phyloP scores from a whole-genome alignment of 805 yeast genomes.

The Sungouiella blattae region DNA sequence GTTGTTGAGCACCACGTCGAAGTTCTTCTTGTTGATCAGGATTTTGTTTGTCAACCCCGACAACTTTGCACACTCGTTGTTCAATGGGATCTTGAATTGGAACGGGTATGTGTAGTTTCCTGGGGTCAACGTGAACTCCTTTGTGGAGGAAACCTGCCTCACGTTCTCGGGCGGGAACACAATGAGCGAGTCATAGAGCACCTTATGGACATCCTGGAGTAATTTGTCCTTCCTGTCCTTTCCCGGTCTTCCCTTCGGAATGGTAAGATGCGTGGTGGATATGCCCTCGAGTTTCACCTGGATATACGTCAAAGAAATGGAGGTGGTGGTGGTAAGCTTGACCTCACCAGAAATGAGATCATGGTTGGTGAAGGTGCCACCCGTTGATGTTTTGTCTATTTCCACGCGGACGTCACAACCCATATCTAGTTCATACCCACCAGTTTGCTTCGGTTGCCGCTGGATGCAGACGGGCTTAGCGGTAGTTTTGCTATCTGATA shows the following conservation, averaged over 20 bases:
- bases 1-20: constrained; percentile 30
- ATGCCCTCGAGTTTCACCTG: constrained; percentile 54
- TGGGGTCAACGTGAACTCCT: constrained; percentile 46
- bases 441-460: too few species aligned
- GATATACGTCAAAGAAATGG: constrained; percentile 43
- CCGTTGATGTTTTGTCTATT: constrained; percentile 19
- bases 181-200: constrained; percentile 46
- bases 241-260: constrained; percentile 21
- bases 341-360: constrained; percentile 44
- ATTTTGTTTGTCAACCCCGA: constrained; percentile 32
- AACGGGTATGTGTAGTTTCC: constrained; percentile 52
- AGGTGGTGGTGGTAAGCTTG: constrained; percentile 32
- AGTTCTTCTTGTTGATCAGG: constrained; percentile 25
- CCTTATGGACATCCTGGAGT: constrained; percentile 39
- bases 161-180: constrained; percentile 54
- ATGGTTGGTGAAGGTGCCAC: constrained; percentile 46
- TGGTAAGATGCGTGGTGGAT: constrained; percentile 32
- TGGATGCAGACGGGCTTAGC: too few species aligned
- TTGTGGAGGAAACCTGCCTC: constrained; percentile 38
- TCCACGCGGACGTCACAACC: constrained; percentile 27
- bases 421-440: too few species aligned
- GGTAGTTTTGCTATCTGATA: too few species aligned
- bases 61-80: constrained; percentile 37
- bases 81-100: constrained; percentile 41
- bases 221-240: constrained; percentile 16